Evolutionary conservation across 2,329 filamentous ascomycete genomes (phyloP).

Genomic region (Exophiala sp.): DNA sequence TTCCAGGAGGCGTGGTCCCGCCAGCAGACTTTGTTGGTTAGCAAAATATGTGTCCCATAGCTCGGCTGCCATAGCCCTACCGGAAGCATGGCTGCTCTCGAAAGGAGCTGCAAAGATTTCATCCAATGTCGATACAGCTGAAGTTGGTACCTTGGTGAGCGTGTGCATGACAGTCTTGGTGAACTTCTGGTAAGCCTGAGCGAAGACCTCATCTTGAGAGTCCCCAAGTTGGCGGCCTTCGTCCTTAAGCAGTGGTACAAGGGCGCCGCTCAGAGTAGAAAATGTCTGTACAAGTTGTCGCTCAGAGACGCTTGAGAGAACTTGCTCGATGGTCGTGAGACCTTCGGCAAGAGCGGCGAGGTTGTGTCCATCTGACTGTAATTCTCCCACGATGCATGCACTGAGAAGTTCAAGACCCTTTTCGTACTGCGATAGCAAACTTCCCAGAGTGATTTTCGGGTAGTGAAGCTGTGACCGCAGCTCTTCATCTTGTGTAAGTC

Average conservation of each 20-base stretch:
- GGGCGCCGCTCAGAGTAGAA: constrained; percentile 16
- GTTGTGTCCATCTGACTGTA: neutral
- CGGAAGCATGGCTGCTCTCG: constrained; percentile 48
- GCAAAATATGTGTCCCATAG: constrained; percentile 72
- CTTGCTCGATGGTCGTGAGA: constrained; percentile 2
- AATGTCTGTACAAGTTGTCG: neutral
- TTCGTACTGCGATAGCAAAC: constrained; percentile 5
- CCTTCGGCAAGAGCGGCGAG: neutral
- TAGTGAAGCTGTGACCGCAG: neutral
- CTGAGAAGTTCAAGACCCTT: constrained; percentile 12
- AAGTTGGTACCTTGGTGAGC: constrained; percentile 9
- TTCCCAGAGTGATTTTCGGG: neutral
- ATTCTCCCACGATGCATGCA: neutral
- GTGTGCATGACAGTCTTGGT: constrained; percentile 1
- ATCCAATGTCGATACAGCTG: constrained; percentile 51
- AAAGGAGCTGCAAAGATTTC: constrained; percentile 52
- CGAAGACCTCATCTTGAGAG: neutral
- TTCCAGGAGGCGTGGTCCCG: constrained; percentile 61
- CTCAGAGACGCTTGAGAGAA: neutral
- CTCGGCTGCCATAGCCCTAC: constrained; percentile 51
- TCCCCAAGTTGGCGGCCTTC: constrained; percentile 27
- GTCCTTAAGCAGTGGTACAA: constrained; percentile 38
- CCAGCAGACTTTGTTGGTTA: constrained; percentile 56
- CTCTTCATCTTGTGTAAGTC: neutral
- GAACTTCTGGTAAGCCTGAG: constrained; percentile 1